Evolutionary conservation across 768 basidiomycete species (phyloP), one percentile per base, ranked within the genome.

Genomic region (Rhizopogon roseolus): DNA sequence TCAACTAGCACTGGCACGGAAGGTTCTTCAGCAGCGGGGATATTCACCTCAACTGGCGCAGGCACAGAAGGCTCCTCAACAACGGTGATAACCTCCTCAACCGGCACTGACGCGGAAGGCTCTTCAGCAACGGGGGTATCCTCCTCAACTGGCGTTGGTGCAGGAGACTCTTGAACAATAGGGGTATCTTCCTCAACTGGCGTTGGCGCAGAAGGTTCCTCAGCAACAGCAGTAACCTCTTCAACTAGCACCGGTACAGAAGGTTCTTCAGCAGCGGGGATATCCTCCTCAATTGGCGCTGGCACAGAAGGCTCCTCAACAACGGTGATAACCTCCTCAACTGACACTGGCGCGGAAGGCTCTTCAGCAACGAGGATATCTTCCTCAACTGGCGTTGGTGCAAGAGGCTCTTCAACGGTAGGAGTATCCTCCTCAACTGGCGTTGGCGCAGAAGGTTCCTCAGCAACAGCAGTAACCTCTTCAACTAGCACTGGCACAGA

Each of bases 131-230:
- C 52, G 8, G 32, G 43, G 22, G 9, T 27, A 36, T 48, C 44
- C 7, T 53, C 52, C 14, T 22, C 37, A 14, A 49, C 38, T 46
- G 17, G 38, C 32, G 25, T 19, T 11, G 19, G 13, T 2, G 32
- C 17, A 5, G 32, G 2, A 34, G 9, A 8, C 13, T 22, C 52
- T n/a, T 53, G 5, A 7, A 34, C 51, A 16, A 29, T 34, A 25
- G 22, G 32, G 5, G 14, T 32, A 41, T 55, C 52, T 29, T 58
- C 61, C 22, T 49, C 39, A 32, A 38, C 53, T 16, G 49, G 14
- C 14, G 37, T n/a, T 25, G 51, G 32, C 17, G 48, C 50, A 10
- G 52, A 52, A 10, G 37, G 40, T 19, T 53, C 32, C 36, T 22
- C 45, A 16, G 32, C 53, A 45, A 22, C 16, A 16, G 10, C 10